These are phyloP conservation scores for Adansonia madagascariensis DNA, from an alignment of 441 rosid genomes.

Conservation along the genomic window DNA sequence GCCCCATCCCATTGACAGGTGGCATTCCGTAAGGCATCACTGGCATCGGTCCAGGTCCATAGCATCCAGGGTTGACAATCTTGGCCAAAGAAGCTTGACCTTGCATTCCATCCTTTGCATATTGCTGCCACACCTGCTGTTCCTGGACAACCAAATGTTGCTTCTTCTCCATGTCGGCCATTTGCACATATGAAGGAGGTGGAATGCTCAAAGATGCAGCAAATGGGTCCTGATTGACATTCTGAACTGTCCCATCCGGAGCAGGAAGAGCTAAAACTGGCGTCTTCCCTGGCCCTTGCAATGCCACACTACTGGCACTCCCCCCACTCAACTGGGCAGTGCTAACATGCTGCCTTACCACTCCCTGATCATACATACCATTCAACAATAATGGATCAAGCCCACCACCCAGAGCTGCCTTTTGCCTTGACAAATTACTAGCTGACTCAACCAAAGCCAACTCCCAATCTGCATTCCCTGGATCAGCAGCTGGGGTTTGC, in stretches of 20 bases:
- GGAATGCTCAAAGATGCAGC: conserved; percentile 85
- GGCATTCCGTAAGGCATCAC: conserved; percentile 84
- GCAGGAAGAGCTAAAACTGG: conserved; percentile 94
- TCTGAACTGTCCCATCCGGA: conserved; percentile 87
- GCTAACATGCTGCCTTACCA: conserved; percentile 84
- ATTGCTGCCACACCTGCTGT: conserved; percentile 87
- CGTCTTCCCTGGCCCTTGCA: conserved; percentile 66
- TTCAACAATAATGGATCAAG: conserved; percentile 80
- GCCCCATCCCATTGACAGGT: conserved; percentile 76
- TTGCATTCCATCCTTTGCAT: conserved; percentile 80
- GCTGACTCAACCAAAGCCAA: conserved; percentile 89
- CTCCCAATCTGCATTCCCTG: conserved; percentile 92
- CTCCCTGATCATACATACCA: conserved; percentile 96
- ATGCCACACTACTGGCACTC: conserved; percentile 88
- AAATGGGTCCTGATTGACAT: conserved; percentile 86
- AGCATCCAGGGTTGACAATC: conserved; percentile 52
- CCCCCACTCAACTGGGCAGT: conserved; percentile 75
- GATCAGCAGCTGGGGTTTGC: conserved; percentile 94
- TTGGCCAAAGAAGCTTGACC: conserved; percentile 87
- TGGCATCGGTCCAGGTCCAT: conserved; percentile 44
- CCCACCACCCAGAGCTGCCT: conserved; percentile 88
- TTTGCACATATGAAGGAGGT: conserved; percentile 93
- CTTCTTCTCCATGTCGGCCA: conserved; percentile 94
- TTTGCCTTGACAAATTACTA: conserved; percentile 77
- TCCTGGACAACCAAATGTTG: conserved; percentile 82